Conservation (phyloP, 1,284 basidiomycete genomes). For the Rhizoctonia solani region DNA sequence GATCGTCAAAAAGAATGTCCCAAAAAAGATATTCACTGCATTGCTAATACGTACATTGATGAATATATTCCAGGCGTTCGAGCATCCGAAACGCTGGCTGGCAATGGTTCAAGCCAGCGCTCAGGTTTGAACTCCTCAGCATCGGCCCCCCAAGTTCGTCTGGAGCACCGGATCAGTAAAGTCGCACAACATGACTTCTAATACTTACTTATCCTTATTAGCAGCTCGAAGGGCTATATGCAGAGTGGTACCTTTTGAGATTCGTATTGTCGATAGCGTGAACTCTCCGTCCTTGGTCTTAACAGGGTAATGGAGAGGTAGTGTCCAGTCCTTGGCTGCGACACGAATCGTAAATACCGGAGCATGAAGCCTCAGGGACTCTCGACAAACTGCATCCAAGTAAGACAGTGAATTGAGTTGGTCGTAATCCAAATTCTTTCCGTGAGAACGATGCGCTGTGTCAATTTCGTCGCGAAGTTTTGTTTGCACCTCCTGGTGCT, state of each 20-base stretch:
- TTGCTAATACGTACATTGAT: background rate
- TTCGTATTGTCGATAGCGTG: background rate
- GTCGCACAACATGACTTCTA: too few relatives aligned
- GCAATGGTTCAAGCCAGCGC: conserved; percentile 35
- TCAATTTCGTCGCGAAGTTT: too few relatives aligned
- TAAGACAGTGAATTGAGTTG: conserved; percentile 1
- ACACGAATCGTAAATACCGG: background rate
- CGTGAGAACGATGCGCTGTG: too few relatives aligned
- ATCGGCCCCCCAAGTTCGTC: conserved; percentile 44
- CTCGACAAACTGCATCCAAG: conserved; percentile 10
- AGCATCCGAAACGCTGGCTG: conserved; percentile 2
- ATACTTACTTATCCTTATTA: conserved; percentile 3
- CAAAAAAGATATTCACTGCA: too few relatives aligned
- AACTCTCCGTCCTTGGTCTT: background rate
- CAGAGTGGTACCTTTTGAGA: conserved; percentile 13
- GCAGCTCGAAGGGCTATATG: background rate
- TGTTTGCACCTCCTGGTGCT: too few relatives aligned
- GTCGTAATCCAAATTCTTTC: background rate
- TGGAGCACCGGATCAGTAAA: background rate
- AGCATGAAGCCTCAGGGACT: background rate
- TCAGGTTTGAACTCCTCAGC: conserved; percentile 42
- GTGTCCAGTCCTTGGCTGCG: background rate
- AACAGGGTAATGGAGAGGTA: background rate
- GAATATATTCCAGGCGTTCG: background rate
- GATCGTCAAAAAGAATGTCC: background rate